Evolutionary conservation across 2,329 filamentous ascomycete species (phyloP).

Genomic region (Fusarium chlamydosporum): DNA sequence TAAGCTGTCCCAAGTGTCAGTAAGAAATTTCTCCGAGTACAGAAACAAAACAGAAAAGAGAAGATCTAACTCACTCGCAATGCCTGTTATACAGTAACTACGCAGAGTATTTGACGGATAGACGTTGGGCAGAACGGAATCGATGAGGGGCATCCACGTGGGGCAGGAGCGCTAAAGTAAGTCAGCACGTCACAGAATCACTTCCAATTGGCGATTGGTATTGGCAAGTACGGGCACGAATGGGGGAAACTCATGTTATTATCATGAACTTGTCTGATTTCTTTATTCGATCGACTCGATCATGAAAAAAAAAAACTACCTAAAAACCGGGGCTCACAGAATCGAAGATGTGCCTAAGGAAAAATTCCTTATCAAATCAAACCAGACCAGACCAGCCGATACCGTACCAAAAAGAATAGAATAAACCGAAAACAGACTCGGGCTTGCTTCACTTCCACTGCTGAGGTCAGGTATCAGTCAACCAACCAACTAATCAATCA

Average conservation of each 20-base stretch:
- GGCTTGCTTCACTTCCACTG: constrained; percentile 24
- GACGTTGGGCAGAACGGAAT: constrained; percentile 32
- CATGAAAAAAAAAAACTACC: constrained; percentile 40
- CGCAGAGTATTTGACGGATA: constrained; percentile 28
- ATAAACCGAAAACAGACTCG: constrained; percentile 31
- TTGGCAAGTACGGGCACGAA: constrained; percentile 14
- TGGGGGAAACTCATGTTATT: constrained; percentile 30
- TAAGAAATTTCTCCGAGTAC: background rate
- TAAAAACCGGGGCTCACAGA: constrained; percentile 42
- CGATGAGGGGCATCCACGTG: constrained; percentile 45
- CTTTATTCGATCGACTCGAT: constrained; percentile 36
- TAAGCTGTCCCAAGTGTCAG: constrained; percentile 14
- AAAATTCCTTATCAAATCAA: constrained; percentile 26
- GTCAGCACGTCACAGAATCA: constrained; percentile 45
- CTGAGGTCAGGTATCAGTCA: constrained; percentile 34
- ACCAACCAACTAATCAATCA: constrained; percentile 27
- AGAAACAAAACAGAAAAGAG: background rate
- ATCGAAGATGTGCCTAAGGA: constrained; percentile 37
- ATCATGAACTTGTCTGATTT: constrained; percentile 45
- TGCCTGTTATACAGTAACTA: constrained; percentile 15
- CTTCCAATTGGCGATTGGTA: constrained; percentile 32
- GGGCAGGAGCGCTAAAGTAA: constrained; percentile 47
- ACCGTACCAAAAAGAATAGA: constrained; percentile 20
- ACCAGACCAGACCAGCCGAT: constrained; percentile 17
- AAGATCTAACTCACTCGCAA: constrained; percentile 16